Conservation (phyloP, 257 asterid species). For the Solanum pennellii region DNA sequence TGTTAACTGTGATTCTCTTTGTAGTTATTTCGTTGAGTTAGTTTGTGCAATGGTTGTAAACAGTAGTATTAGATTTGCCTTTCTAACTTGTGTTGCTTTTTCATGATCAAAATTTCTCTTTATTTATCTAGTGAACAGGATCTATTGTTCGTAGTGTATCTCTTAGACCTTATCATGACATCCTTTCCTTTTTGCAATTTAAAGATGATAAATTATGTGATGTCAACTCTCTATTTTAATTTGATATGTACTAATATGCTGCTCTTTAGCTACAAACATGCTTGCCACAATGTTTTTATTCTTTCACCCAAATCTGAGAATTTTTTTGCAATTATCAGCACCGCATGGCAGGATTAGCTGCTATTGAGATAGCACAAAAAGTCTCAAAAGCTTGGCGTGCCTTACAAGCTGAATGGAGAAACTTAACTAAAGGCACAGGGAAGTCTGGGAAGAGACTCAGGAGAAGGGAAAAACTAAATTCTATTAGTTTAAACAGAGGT, state of each 20-base stretch:
- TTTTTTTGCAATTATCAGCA: slow-evolving; percentile 36
- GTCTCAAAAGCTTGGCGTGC: slow-evolving; percentile 92
- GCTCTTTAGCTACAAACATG: background rate
- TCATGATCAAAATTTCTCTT: background rate
- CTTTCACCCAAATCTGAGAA: slow-evolving; percentile 5
- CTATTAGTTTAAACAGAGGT: slow-evolving; percentile 84
- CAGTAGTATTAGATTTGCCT: background rate
- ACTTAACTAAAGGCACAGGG: slow-evolving; percentile 53
- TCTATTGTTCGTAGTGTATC: background rate
- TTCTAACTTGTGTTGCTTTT: background rate
- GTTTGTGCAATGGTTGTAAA: background rate
- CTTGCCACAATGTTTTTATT: slow-evolving; percentile 3
- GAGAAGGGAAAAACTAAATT: slow-evolving; percentile 56
- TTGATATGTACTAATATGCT: background rate
- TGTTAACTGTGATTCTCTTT: background rate
- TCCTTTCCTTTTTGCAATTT: background rate
- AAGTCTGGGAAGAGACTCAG: slow-evolving; percentile 66
- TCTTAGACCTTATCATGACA: background rate
- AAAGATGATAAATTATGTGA: background rate
- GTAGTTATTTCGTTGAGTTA: background rate
- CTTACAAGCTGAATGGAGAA: slow-evolving; percentile 76
- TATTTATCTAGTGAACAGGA: background rate
- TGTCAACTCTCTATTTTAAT: background rate
- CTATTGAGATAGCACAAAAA: slow-evolving; percentile 93
- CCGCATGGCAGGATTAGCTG: slow-evolving; percentile 99